Base-by-base conservation (phyloP, 805 yeast genomes). In the Metschnikowia matae region DNA sequence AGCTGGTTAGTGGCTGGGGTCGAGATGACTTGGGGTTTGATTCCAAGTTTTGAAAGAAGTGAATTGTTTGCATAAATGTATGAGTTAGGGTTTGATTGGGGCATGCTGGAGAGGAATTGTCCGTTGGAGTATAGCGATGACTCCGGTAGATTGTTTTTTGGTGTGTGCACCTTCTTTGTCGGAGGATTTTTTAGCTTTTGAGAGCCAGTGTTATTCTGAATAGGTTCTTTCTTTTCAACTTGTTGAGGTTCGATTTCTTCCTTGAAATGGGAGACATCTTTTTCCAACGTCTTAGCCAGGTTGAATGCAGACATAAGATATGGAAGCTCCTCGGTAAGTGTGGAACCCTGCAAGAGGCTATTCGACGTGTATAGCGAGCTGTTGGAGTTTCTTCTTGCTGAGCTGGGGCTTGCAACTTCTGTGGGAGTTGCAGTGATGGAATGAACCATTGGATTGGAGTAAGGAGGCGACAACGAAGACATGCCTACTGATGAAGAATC, bases 251-350 rank as follows among this genome's bases (percentile, higher is more conserved):
- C 32, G n/a, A 41, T 23, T 23, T 43, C 37, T n/a, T 48, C 51
- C 3, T 49, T 36, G 49, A 38, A 61, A 34, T 63, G 59, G 20
- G 48, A 52, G 11, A 56, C 51, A 13, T 58, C 88, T 54, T 78
- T 78, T 50, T 82, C 85, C 14, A 81, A 66, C 35, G 74, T 78
- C 54, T 75, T 80, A 2, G 85, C 86, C 52, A 81, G 80, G 61
- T 81, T 78, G 60, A 85, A 85, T 15, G 89, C 90, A 20, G 80
- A 72, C 77, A 85, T 71, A 59, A 85, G 65, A 51, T 77, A 77
- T 0, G 92, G 92, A 53, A 85, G 62, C 60, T 84, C 87, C 45
- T 82, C 85, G 1, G 83, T 61, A 14, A 85, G 68, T 6, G 85
- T 78, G 0, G 87, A 76, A 53, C 73, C 74, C 37, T 74, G 79